Conservation (phyloP, 495 filamentous ascomycete species). For the Wilcoxina mikolae region DNA sequence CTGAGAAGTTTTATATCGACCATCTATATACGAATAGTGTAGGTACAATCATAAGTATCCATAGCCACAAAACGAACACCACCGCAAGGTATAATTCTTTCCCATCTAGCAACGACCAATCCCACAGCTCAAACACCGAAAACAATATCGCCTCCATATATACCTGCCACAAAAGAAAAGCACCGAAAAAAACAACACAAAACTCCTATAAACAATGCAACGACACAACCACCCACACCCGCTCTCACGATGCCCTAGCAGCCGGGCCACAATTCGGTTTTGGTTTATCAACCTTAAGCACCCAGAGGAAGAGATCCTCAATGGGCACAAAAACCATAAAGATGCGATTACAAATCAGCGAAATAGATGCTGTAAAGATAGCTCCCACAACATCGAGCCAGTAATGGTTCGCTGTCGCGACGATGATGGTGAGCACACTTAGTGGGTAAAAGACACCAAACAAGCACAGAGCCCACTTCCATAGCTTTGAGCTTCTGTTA, state of each 20-base stretch:
- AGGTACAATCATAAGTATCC: too few species aligned
- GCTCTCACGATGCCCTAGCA: not conserved
- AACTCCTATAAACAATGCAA: too few species aligned
- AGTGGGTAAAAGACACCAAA: conserved; percentile 50
- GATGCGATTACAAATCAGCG: conserved; percentile 43
- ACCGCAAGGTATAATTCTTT: too few species aligned
- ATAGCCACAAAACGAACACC: too few species aligned
- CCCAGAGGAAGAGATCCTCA: conserved; percentile 53
- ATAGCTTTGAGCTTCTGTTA: conserved; percentile 23
- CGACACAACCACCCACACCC: not conserved
- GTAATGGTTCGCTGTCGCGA: conserved; percentile 57
- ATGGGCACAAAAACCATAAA: conserved; percentile 46
- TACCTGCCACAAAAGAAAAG: too few species aligned
- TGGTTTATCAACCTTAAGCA: conserved; percentile 48
- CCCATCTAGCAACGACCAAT: too few species aligned
- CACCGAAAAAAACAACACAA: not conserved
- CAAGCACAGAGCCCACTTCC: conserved; percentile 36
- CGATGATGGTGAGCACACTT: conserved; percentile 50
- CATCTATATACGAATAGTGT: too few species aligned
- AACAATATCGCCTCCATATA: too few species aligned
- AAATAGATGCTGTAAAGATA: conserved; percentile 41
- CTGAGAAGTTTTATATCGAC: too few species aligned
- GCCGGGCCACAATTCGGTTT: conserved; percentile 8
- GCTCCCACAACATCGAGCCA: conserved; percentile 58
- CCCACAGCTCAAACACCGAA: too few species aligned